Evolutionary conservation across 164 flowering plant genomes (phyloP).

Genomic region (Akebia trifoliata): DNA sequence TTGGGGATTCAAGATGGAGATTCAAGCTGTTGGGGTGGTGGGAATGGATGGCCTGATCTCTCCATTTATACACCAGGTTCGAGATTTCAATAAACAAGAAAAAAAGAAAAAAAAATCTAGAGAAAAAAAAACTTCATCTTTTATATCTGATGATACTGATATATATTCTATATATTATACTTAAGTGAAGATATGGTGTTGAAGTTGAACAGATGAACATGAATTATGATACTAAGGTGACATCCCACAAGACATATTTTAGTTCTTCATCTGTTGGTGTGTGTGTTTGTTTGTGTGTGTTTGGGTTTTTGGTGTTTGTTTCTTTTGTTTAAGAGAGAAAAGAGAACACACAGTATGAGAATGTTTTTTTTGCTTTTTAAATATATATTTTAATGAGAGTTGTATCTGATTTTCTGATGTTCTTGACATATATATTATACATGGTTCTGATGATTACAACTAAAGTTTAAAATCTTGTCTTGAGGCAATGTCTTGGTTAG

Average conservation of each 20-base stretch:
- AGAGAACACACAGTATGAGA: neutral
- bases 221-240: slow-evolving; percentile 8
- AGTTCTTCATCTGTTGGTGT: neutral
- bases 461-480: too few species aligned
- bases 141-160: too few species aligned
- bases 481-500: too few species aligned
- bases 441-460: too few species aligned
- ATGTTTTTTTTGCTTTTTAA: too few species aligned
- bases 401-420: too few species aligned
- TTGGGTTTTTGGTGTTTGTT: slow-evolving; percentile 4
- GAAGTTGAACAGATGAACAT: too few species aligned
- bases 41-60: slow-evolving; percentile 74
- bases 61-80: slow-evolving; percentile 71
- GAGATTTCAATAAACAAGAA: slow-evolving; percentile 26
- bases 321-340: neutral
- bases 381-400: too few species aligned
- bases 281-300: neutral
- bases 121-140: too few species aligned
- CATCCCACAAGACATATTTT: neutral
- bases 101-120: neutral
- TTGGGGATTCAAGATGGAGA: slow-evolving; percentile 36
- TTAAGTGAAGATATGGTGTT: too few species aligned
- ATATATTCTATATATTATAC: too few species aligned
- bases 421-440: too few species aligned
- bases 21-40: slow-evolving; percentile 36